A percentile compares a stretch with the other conserved stretches of the same genome.
phyloP scores from a whole-genome alignment of 352 stramenopile genomes.

The Phytopythium sindhum region DNA sequence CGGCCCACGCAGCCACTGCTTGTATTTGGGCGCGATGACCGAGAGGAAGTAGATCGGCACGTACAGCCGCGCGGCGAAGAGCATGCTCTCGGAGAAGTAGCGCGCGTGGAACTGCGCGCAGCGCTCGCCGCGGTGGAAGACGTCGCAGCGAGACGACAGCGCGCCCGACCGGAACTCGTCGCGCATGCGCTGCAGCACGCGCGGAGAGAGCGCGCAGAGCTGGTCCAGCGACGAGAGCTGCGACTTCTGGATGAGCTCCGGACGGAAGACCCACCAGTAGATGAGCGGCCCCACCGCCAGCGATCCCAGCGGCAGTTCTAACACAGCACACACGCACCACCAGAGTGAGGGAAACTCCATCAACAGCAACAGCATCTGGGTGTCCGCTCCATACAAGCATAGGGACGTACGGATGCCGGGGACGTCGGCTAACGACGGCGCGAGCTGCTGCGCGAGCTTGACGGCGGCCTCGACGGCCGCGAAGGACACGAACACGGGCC shows the following conservation, averaged over 20 bases:
- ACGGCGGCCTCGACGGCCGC: slow-evolving; percentile 44
- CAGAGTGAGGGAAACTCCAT: background rate
- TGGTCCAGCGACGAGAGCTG: slow-evolving; percentile 51
- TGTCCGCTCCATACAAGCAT: background rate
- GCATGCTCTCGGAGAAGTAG: slow-evolving; percentile 38
- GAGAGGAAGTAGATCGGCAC: slow-evolving; percentile 66
- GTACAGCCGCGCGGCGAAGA: slow-evolving; percentile 42
- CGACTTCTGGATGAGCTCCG: slow-evolving; percentile 38
- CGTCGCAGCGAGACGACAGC: slow-evolving; percentile 47
- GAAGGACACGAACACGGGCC: slow-evolving; percentile 47
- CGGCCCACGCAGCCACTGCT: slow-evolving; percentile 55
- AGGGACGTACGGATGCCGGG: slow-evolving; percentile 42
- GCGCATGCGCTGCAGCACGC: slow-evolving; percentile 47
- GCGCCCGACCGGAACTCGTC: slow-evolving; percentile 39
- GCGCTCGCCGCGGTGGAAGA: slow-evolving; percentile 45
- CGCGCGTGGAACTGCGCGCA: slow-evolving; percentile 45
- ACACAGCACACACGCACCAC: background rate
- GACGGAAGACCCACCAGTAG: slow-evolving; percentile 60
- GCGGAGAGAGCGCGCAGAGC: slow-evolving; percentile 32
- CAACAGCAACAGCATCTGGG: background rate
- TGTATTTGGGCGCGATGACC: slow-evolving; percentile 49
- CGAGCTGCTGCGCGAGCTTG: slow-evolving; percentile 27
- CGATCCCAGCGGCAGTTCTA: slow-evolving; percentile 41
- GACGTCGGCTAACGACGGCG: slow-evolving; percentile 23
- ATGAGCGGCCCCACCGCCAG: slow-evolving; percentile 45